Percentiles rank a stretch among this genome's conserved stretches.
Conservation (phyloP, 2,329 filamentous ascomycete species). For the Diaporthe eres region DNA sequence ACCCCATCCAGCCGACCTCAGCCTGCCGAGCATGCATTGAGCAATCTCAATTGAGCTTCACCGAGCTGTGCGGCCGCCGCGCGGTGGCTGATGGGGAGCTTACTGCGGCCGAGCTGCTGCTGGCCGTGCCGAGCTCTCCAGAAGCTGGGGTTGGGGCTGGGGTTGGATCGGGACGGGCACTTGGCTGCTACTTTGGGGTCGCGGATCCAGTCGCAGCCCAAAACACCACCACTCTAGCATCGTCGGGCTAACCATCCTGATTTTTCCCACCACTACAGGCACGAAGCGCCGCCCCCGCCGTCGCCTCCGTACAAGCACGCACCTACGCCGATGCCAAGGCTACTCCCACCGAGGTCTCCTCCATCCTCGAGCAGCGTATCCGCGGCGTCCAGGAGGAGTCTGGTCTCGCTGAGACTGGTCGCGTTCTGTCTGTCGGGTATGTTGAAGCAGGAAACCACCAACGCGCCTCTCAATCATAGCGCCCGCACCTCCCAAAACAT, state of each 20-base stretch:
- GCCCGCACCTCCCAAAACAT: background rate
- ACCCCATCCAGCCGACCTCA: conserved; percentile 54
- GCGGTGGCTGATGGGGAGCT: conserved; percentile 56
- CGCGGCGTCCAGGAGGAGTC: conserved; percentile 98
- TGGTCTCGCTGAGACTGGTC: conserved; percentile 96
- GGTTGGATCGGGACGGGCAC: conserved; percentile 35
- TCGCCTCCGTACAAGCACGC: conserved; percentile 80
- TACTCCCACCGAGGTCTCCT: conserved; percentile 96
- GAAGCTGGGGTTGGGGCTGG: conserved; percentile 44
- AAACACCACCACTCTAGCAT: conserved; percentile 39
- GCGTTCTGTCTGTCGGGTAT: conserved; percentile 99
- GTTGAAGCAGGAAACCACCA: conserved; percentile 57
- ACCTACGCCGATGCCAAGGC: conserved; percentile 97
- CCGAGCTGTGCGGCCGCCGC: conserved; percentile 46
- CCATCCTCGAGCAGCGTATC: conserved; percentile 99
- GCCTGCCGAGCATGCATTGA: conserved; percentile 48
- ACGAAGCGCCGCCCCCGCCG: conserved; percentile 87
- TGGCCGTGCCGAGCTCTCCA: conserved; percentile 45
- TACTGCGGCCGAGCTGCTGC: conserved; percentile 47
- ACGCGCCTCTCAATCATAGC: background rate
- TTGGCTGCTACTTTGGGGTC: conserved; percentile 41
- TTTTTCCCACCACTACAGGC: conserved; percentile 66
- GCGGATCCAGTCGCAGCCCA: conserved; percentile 9
- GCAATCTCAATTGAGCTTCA: conserved; percentile 57
- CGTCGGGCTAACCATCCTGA: conserved; percentile 48